Evolutionary conservation across 164 flowering plant species (phyloP).

Genomic region (Annona cherimola): DNA sequence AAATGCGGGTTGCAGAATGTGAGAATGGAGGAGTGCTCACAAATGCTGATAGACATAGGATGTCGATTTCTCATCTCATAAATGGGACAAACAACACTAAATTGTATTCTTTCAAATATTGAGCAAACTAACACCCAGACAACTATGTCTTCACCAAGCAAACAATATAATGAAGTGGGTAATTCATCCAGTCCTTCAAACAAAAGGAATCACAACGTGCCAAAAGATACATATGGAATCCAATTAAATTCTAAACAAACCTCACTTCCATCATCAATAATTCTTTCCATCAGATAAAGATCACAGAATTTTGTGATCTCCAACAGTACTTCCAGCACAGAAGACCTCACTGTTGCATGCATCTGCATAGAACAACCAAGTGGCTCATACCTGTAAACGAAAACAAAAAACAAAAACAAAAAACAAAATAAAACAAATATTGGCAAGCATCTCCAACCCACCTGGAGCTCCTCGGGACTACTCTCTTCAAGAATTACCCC

Average conservation of each 20-base stretch:
- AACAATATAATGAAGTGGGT: neutral
- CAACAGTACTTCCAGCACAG: conserved; percentile 77
- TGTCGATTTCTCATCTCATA: too few species aligned
- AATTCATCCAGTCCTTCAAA: neutral
- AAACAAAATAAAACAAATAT: neutral
- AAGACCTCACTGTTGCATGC: conserved; percentile 77
- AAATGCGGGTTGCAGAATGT: too few species aligned
- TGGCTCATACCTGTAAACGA: conserved; percentile 2
- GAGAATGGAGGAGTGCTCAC: too few species aligned
- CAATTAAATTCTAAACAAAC: conserved; percentile 33
- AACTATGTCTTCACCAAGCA: too few species aligned
- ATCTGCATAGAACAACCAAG: conserved; percentile 37
- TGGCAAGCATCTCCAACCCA: conserved; percentile 12
- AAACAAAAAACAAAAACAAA: neutral
- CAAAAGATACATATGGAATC: neutral
- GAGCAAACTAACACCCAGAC: too few species aligned
- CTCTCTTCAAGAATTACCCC: conserved; percentile 89
- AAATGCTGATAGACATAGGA: too few species aligned
- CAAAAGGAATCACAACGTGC: neutral
- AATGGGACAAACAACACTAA: too few species aligned
- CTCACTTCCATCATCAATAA: conserved; percentile 87
- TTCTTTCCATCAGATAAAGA: conserved; percentile 96
- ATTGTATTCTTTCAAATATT: too few species aligned
- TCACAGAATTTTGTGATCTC: conserved; percentile 92
- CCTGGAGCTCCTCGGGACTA: conserved; percentile 91